Base-by-base conservation (phyloP, 768 basidiomycete genomes). In the Suillus plorans region DNA sequence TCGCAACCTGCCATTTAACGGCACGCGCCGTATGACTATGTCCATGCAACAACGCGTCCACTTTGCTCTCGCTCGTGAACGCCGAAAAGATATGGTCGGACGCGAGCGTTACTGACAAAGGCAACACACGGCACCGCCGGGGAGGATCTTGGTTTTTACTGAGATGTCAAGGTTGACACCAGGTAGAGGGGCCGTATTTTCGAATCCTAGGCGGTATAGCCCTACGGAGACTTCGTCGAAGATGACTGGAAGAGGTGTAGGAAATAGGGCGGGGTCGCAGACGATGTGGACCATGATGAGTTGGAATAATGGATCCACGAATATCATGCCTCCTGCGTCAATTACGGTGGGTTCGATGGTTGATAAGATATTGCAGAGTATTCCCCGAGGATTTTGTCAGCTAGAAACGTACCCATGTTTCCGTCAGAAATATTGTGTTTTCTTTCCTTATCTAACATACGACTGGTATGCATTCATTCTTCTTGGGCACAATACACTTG, bases 141-240 rank as follows among this genome's bases (percentile, higher is more conserved):
- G 98, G 34, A 99, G 83, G 63, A 95, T 89, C 76, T 99, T 99
- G 16, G 95, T 97, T 70, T 95, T 86, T 60, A 95, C 94, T 5
- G 92, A 86, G 56, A 99, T 91, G 72, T 99, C 97, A 3, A 97
- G 97, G 36, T 81, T 69, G 25, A 84, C 84, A 4, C 90, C 89
- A 1, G 98, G 84, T 28, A 95, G 72, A 3, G 89, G 82, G 0
- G 79, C 82, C 0, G 85, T 79, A 57, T 89, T 89, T 64, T 86
- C 78, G 71, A 91, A 78, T 1, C 95, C 95, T 55, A 97, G 81
- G 41, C 97, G 91, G 71, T 95, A 86, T n/a, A 98, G 81, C 0
- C 97, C 97, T 25, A 90, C 87, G 73, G 98, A 99, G 12, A 99
- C 97, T 76, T 98, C 97, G 74, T 98, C 97, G 71, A 92, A 98